Evolutionary conservation across 768 basidiomycete genomes (phyloP).

Genomic region (Lentinula raphanica): DNA sequence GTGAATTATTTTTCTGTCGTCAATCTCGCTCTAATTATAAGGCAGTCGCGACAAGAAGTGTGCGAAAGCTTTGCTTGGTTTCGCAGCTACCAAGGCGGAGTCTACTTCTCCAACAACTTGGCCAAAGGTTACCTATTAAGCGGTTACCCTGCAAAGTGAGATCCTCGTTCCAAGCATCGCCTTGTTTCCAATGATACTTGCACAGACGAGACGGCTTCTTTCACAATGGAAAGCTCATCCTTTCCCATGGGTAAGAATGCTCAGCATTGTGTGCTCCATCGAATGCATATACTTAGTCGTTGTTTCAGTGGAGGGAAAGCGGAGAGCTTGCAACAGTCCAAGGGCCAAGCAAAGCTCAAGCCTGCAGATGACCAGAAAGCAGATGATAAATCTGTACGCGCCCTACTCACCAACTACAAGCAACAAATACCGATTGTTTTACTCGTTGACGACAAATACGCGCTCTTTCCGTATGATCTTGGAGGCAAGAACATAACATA

Average conservation of each 20-base stretch:
- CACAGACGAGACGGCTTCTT: constrained; percentile 65
- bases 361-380: constrained; percentile 63
- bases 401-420: constrained; percentile 54
- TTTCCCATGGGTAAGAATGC: constrained; percentile 74
- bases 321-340: constrained; percentile 43
- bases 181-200: constrained; percentile 6
- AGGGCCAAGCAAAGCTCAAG: constrained; percentile 33
- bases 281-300: background rate
- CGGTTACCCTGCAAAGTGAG: constrained; percentile 62
- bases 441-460: constrained; percentile 71
- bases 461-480: constrained; percentile 68
- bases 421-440: constrained; percentile 59
- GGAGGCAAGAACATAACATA: constrained; percentile 42
- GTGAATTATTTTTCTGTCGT: background rate
- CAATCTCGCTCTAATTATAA: constrained; percentile 2
- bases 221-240: constrained; percentile 62
- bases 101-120: constrained; percentile 56
- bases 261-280: background rate
- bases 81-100: constrained; percentile 74
- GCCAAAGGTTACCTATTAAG: constrained; percentile 76
- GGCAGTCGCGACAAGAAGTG: constrained; percentile 75
- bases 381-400: constrained; percentile 65
- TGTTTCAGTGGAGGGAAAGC: constrained; percentile 62
- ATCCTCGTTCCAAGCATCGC: constrained; percentile 10
- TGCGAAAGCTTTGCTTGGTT: constrained; percentile 78